phyloP scores from a whole-genome alignment of 257 asterid genomes.

The Solanum gandarillasii region DNA sequence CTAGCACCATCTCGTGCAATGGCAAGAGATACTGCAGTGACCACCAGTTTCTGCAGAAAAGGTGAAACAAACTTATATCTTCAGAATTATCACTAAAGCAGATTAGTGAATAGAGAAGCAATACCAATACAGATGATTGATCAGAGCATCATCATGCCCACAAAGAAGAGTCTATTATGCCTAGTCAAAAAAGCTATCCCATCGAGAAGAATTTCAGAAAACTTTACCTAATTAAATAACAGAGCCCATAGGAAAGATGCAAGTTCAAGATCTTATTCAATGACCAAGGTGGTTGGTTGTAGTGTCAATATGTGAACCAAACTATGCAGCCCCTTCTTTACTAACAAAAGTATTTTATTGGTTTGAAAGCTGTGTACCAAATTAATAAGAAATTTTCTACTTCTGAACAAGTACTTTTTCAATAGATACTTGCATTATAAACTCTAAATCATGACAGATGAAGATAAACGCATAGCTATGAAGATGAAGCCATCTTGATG shows the following conservation, averaged over 20 bases:
- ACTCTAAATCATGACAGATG: neutral
- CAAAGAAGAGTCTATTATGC: neutral
- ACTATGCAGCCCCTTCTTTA: neutral
- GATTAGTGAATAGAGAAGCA: neutral
- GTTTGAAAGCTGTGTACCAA: neutral
- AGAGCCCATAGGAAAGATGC: neutral
- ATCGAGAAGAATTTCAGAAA: neutral
- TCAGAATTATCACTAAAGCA: neutral
- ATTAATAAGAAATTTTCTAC: neutral
- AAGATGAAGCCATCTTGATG: neutral
- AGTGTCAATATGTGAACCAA: neutral
- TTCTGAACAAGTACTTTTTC: neutral
- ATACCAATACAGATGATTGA: neutral
- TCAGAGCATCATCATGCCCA: neutral
- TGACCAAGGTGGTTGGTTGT: neutral
- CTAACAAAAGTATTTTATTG: neutral
- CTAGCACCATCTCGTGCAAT: conserved; percentile 99
- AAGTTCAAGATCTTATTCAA: neutral
- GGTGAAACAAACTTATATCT: neutral
- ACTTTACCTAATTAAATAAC: neutral
- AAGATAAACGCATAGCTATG: neutral
- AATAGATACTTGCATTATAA: neutral
- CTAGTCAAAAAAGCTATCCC: neutral
- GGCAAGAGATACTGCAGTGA: conserved; percentile 94
- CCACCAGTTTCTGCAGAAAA: conserved; percentile 53